Evolutionary conservation across 2,329 filamentous ascomycete genomes (phyloP), one percentile per base, ranked within the genome.

Genomic region (Monilinia fructicola): DNA sequence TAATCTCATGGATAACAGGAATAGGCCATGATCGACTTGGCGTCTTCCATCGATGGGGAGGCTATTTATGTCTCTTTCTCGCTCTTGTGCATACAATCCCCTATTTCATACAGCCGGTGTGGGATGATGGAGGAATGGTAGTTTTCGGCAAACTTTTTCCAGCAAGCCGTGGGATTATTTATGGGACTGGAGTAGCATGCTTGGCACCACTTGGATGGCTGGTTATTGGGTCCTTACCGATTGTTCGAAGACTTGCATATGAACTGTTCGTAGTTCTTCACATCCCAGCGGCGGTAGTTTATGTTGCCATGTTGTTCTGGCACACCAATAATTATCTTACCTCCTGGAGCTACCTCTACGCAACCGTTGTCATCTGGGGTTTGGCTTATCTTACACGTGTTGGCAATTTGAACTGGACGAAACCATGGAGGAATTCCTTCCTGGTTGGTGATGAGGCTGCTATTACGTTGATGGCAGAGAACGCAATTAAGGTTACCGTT

Each of bases 401-500:
- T 2, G 91, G 92, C 78, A 96, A 93, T 71, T 84, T 97, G 68
- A 97, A 97, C 79, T 98, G 93, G 93, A 82, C 87, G 46, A 90
- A 90, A 71, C 92, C 93, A 9, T 89, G 90, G 81, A 86, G 89
- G 48, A 80, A 91, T 71, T 88, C 92, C 0, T 96, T 92, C 80
- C 81, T 96, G 73, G 90, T 97, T 54, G 94, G 94, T 58, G 94
- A 98, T 73, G 93, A 97, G 78, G 93, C 92, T 0, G 91, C 92
- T 35, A 88, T 97, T 50, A 95, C 92, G 0, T 83, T 97, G 31
- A 89, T 98, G 81, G 89, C 92, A 3, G 93, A 97, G 74, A 94
- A 96, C 74, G 92, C 92, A n/a, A 89, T 98, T 79, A 97, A 97
- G 77, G 86, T 98, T 72, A 97, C 94, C 0, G 90, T 98, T 61